Evolutionary conservation across 1,139 yeast genomes (phyloP).

Genomic region (Kodamaea fungicola): DNA sequence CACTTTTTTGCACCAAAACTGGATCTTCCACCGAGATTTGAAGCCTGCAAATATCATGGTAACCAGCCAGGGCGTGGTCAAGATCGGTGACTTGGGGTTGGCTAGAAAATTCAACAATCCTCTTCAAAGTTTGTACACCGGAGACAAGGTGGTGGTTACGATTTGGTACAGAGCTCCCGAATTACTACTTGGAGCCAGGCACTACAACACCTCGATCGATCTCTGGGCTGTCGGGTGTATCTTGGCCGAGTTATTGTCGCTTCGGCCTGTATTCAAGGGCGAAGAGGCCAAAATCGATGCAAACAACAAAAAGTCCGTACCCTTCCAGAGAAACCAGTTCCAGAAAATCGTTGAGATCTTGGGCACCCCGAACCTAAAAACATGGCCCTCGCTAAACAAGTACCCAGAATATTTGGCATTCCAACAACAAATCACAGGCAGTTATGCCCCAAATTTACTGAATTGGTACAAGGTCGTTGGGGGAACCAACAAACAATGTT

Average conservation of each 20-base stretch:
- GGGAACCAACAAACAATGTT: conserved; percentile 65
- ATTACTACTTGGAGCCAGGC: conserved; percentile 81
- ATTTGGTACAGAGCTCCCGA: conserved; percentile 99
- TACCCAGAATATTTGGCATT: conserved; percentile 80
- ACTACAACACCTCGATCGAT: conserved; percentile 93
- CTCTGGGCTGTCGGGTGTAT: conserved; percentile 98
- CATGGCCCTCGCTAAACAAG: conserved; percentile 74
- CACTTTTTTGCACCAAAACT: conserved; percentile 85
- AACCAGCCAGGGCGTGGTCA: conserved; percentile 80
- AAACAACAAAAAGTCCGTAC: conserved; percentile 78
- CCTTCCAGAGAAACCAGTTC: conserved; percentile 90
- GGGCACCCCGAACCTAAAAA: conserved; percentile 76
- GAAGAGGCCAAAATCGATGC: conserved; percentile 93
- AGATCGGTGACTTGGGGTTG: conserved; percentile 93
- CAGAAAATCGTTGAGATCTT: conserved; percentile 85
- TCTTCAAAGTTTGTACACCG: conserved; percentile 82
- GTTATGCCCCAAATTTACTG: conserved; percentile 63
- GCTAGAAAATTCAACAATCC: conserved; percentile 91
- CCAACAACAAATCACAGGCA: conserved; percentile 48
- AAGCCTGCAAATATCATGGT: conserved; percentile 99
- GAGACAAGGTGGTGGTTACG: conserved; percentile 96
- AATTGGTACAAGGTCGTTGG: conserved; percentile 87
- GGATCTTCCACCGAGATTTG: conserved; percentile 93
- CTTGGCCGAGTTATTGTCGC: conserved; percentile 81
- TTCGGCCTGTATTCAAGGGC: conserved; percentile 93